Base-by-base conservation (phyloP, 2,329 filamentous ascomycete species). In the Xylariomycetidae sp. region DNA sequence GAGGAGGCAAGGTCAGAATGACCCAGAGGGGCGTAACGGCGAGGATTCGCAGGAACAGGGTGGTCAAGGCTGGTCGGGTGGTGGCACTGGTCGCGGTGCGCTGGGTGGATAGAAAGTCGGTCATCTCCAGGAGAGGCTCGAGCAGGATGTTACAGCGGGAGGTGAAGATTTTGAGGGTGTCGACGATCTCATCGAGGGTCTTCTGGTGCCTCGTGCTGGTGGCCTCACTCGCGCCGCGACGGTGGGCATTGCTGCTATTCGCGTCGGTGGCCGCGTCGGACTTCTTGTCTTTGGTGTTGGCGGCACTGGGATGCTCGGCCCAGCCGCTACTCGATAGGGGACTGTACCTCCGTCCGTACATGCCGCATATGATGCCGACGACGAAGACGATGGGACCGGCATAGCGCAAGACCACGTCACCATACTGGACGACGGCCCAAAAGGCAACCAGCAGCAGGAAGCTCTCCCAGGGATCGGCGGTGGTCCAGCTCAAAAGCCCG, bases 121-220 rank as follows among this genome's bases (percentile, higher is more conserved):
- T 95, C 57, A 96, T 70, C 44, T 85, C 79, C 27, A 95, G 69
- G 35, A 96, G 73, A 3, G 92, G 92, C 50, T 95, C 89, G 32
- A 96, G 72, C 13, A 98, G 67, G 32, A 95, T 82, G 58, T 95
- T 95, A 61, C 92, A 95, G 30, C 92, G 76, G 5, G 82, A 84
- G 0, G 90, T 96, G 48, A 98, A 86, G 45, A 88, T 79, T 57
- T 88, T 87, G 27, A 98, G 65, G 0, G 86, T 94, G 49, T 96
- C 89, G 36, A 98, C 85, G 40, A 98, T 98, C 63, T 98, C 92
- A 57, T 98, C 92, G 32, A 98, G 63, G 31, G 88, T 95, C 67
- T 95, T 95, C 52, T 95, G 86, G 50, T 92, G 85, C 39, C 82
- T 80, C 25, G 80, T 82, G 40, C 73, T 79, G 6, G 72, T 76